Percentiles rank a stretch among this genome's conserved stretches.
These are phyloP conservation scores for Nitzschia inconspicua DNA, from an alignment of 108 stramenopile genomes.

Conservation along the genomic window DNA sequence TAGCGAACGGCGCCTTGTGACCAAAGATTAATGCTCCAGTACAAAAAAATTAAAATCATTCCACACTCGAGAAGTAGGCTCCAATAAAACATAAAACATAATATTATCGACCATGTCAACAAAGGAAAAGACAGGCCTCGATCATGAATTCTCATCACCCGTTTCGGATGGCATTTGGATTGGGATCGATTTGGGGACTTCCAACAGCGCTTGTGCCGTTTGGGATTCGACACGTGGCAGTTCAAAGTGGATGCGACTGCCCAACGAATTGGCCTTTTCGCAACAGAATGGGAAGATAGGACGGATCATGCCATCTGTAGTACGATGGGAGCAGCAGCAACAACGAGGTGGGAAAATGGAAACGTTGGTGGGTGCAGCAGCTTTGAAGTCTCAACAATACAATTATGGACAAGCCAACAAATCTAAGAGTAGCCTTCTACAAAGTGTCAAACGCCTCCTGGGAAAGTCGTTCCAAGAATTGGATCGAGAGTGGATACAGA, in stretches of 20 bases:
- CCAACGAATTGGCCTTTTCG: too few species aligned
- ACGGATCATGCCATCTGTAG: constrained; percentile 34
- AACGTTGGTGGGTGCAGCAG: constrained; percentile 22
- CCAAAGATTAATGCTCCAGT: too few species aligned
- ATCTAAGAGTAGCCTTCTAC: background rate
- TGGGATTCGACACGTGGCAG: constrained; percentile 69
- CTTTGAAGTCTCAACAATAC: too few species aligned
- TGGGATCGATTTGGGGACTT: constrained; percentile 85
- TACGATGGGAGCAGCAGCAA: constrained; percentile 22
- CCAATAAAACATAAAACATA: too few species aligned
- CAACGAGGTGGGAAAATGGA: background rate
- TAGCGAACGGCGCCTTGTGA: too few species aligned
- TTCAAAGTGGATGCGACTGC: constrained; percentile 68
- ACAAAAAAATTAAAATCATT: too few species aligned
- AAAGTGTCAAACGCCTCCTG: constrained; percentile 63
- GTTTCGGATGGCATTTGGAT: constrained; percentile 67
- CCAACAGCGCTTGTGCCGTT: constrained; percentile 71
- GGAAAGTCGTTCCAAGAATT: constrained; percentile 44
- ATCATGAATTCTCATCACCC: constrained; percentile 5
- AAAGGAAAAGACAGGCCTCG: too few species aligned
- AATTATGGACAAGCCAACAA: too few species aligned
- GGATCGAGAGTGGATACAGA: constrained; percentile 49
- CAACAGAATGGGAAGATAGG: constrained; percentile 17
- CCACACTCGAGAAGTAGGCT: too few species aligned
- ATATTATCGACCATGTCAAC: too few species aligned